Percentiles rank a stretch among this genome's conserved stretches.
phyloP scores from a whole-genome alignment of 257 asterid genomes.

The Solanum etuberosum region DNA sequence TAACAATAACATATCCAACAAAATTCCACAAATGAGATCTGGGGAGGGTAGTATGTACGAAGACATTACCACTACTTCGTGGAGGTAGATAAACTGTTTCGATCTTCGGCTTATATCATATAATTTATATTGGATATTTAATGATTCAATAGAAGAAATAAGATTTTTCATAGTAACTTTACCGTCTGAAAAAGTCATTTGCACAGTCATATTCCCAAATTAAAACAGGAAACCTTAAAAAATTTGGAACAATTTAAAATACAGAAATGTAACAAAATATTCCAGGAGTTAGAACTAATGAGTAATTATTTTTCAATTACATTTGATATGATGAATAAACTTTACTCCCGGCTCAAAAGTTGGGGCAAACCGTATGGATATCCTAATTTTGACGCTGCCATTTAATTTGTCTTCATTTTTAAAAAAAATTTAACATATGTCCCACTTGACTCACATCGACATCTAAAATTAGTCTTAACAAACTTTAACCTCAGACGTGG shows the following conservation, averaged over 20 bases:
- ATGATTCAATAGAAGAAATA: background rate
- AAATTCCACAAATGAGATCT: too few species aligned
- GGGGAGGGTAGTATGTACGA: fast-evolving
- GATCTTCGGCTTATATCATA: too few species aligned
- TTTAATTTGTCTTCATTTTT: background rate
- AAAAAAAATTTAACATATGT: too few species aligned
- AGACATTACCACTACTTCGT: fast-evolving
- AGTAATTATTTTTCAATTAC: background rate
- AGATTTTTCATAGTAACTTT: background rate
- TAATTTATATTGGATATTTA: too few species aligned
- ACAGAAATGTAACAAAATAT: background rate
- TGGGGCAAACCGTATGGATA: background rate
- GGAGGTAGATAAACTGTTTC: too few species aligned
- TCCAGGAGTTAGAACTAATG: background rate
- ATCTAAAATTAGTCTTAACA: background rate
- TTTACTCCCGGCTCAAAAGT: background rate
- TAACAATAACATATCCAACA: too few species aligned
- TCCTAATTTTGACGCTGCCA: background rate
- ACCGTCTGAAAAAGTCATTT: background rate
- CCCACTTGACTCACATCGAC: background rate
- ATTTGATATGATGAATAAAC: background rate
- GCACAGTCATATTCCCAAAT: background rate
- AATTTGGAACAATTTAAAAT: too few species aligned
- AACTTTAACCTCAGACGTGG: background rate
- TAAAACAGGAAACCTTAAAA: too few species aligned